A percentile compares a stretch with the other conserved stretches of the same genome.
phyloP scores from a whole-genome alignment of 148 eudicot genomes.

The Pharnaceum exiguum region DNA sequence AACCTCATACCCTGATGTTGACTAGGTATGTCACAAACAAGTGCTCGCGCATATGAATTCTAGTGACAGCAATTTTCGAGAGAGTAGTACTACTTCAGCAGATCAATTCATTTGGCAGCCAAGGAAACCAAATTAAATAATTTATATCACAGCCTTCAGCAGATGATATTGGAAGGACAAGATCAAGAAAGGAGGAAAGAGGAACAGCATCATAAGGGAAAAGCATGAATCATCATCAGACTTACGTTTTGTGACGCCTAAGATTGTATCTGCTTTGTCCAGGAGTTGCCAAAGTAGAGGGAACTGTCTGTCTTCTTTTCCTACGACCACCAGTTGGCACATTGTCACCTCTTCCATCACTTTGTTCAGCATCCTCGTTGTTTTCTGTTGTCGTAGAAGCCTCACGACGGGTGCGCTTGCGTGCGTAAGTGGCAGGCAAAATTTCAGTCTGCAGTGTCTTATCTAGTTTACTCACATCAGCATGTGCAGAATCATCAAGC shows the following conservation, averaged over 20 bases:
- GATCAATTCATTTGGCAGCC: too few species aligned
- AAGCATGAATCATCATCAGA: constrained; percentile 6
- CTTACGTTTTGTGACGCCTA: constrained; percentile 72
- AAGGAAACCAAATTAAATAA: too few species aligned
- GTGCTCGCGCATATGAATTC: too few species aligned
- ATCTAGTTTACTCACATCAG: constrained; percentile 26
- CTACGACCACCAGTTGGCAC: constrained; percentile 53
- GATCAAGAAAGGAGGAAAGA: too few species aligned
- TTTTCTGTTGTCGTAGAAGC: constrained; percentile 40
- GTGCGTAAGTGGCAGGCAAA: constrained; percentile 25
- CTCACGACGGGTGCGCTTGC: constrained; percentile 54
- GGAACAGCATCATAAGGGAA: neutral
- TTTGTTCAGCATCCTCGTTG: constrained; percentile 49
- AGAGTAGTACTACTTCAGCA: too few species aligned
- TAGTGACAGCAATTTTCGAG: too few species aligned
- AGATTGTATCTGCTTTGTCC: constrained; percentile 79
- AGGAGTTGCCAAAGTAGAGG: constrained; percentile 50
- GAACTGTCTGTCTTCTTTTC: constrained; percentile 60
- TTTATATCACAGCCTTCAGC: too few species aligned
- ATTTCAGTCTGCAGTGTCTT: constrained; percentile 27
- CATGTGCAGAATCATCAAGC: constrained; percentile 20
- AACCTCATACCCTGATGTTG: too few species aligned
- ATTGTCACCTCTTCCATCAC: constrained; percentile 70
- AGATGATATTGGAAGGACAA: too few species aligned
- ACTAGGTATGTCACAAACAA: too few species aligned